Evolutionary conservation across 1,139 yeast genomes (phyloP).

Genomic region (Taiozyma sp.): DNA sequence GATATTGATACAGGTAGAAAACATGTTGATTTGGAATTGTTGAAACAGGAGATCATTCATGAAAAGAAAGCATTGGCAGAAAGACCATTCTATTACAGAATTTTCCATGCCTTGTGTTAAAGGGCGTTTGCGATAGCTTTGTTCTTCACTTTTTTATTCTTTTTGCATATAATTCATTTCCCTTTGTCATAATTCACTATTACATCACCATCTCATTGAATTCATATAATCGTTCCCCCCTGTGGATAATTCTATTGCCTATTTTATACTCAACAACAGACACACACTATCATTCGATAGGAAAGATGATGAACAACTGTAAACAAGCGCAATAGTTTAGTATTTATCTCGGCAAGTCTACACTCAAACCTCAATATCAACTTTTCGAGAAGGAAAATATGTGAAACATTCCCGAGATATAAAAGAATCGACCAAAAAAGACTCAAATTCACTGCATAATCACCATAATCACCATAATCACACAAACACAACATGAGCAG

Average conservation of each 20-base stretch:
- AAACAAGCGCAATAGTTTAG: too few relatives aligned
- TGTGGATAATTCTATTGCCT: too few relatives aligned
- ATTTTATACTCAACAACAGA: too few relatives aligned
- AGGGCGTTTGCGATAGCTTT: not conserved
- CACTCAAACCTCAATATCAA: too few relatives aligned
- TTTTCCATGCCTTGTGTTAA: constrained; percentile 51
- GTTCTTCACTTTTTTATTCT: not conserved
- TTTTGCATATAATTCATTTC: not conserved
- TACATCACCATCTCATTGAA: not conserved
- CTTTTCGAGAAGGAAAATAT: too few relatives aligned
- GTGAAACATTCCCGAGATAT: too few relatives aligned
- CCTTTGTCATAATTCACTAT: not conserved
- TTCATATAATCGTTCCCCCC: not conserved
- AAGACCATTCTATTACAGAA: constrained; percentile 48
- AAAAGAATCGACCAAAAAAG: too few relatives aligned
- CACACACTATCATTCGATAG: too few relatives aligned
- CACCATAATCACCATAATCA: too few relatives aligned
- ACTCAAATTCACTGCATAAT: too few relatives aligned
- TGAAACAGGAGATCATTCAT: constrained; percentile 60
- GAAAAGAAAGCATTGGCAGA: constrained; percentile 48
- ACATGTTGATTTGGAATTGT: constrained; percentile 56
- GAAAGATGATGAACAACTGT: too few relatives aligned
- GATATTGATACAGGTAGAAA: constrained; percentile 71
- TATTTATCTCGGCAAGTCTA: too few relatives aligned
- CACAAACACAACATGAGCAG: not conserved